Evolutionary conservation across 345 rosid genomes (phyloP).

Genomic region (Xanthoceras sorbifolium): DNA sequence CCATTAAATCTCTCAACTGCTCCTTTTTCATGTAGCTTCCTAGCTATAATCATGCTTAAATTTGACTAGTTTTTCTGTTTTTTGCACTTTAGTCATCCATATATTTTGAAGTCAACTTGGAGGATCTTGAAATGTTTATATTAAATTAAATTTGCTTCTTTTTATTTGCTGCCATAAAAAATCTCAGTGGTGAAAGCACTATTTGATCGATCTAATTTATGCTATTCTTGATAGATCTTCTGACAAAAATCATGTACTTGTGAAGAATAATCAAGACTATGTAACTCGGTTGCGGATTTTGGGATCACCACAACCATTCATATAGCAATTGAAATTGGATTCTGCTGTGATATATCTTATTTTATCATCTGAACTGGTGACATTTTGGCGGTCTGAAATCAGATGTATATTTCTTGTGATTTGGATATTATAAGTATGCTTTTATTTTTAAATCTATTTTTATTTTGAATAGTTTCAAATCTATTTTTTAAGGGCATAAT

Average conservation of each 20-base stretch:
- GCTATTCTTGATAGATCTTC: constrained; percentile 2
- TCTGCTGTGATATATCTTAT: no score
- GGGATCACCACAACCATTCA: no score
- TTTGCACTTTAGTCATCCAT: not conserved
- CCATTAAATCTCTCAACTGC: not conserved
- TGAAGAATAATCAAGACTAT: not conserved
- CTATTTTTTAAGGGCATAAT: no score
- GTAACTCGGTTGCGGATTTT: not conserved
- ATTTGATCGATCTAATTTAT: not conserved
- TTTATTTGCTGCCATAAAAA: not conserved
- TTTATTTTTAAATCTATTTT: not conserved
- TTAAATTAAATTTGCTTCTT: not conserved
- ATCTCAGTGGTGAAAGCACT: constrained; percentile 10
- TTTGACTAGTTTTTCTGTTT: not conserved
- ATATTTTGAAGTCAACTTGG: constrained; percentile 15
- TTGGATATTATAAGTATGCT: no score
- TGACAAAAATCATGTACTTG: not conserved
- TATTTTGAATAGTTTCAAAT: not conserved
- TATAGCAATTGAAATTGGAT: no score
- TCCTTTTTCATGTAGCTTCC: not conserved
- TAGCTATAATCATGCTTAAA: constrained; percentile 5
- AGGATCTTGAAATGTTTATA: not conserved
- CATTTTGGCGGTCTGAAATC: no score
- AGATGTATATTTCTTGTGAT: no score
- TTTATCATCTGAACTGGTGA: no score